Evolutionary conservation across 2,329 filamentous ascomycete species (phyloP).

Genomic region (Epichloe festucae): DNA sequence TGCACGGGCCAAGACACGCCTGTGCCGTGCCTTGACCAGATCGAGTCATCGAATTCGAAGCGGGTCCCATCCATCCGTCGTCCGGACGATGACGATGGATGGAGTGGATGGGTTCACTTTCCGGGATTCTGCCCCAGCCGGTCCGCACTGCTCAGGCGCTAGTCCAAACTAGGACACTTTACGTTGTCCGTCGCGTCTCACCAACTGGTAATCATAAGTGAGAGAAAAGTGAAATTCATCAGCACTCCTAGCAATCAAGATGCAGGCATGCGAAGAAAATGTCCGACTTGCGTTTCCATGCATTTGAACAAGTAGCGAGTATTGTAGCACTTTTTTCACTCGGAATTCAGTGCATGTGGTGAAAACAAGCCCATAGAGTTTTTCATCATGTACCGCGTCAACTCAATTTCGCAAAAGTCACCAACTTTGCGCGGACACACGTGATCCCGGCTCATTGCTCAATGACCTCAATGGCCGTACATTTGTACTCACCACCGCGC

Average conservation of each 20-base stretch:
- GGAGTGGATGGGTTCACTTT: not conserved
- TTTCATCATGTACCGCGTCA: not conserved
- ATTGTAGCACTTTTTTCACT: too few species aligned
- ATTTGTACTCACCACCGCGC: too few species aligned
- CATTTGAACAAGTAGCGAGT: too few species aligned
- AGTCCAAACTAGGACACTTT: not conserved
- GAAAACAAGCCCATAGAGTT: not conserved
- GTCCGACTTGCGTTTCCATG: not conserved
- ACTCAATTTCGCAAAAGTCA: not conserved
- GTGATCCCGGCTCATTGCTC: not conserved
- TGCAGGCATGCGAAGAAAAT: not conserved
- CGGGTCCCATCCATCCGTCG: not conserved
- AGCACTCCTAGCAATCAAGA: not conserved
- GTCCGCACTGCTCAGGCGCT: not conserved
- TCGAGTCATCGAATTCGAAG: not conserved
- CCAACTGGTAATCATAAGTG: not conserved
- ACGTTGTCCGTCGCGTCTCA: conserved; percentile 5
- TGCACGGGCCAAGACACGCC: not conserved
- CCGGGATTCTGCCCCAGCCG: not conserved
- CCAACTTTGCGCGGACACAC: conserved; percentile 2
- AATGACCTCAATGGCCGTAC: not conserved
- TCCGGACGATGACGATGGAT: conserved; percentile 2
- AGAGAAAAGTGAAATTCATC: not conserved
- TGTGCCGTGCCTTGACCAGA: not conserved
- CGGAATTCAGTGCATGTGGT: not conserved